A percentile compares a stretch with the other conserved stretches of the same genome.
These are phyloP conservation scores for Penicillium samsonianum DNA, from an alignment of 495 filamentous ascomycete species.

Conservation along the genomic window DNA sequence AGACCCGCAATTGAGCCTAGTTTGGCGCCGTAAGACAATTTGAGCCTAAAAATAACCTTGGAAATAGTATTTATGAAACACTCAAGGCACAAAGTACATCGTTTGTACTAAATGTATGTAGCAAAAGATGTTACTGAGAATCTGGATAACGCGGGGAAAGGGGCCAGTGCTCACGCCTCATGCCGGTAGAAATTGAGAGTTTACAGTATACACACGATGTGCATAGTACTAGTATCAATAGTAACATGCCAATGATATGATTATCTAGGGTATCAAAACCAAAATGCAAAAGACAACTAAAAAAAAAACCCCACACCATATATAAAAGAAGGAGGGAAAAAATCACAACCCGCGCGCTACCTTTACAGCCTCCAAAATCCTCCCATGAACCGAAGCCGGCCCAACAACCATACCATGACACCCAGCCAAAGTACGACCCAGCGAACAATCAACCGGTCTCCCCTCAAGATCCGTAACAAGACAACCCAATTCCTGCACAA, in stretches of 20 bases:
- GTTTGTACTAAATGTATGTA: background rate
- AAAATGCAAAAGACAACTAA: background rate
- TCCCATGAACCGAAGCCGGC: slow-evolving; percentile 40
- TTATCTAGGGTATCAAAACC: slow-evolving; percentile 14
- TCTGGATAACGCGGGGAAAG: slow-evolving; percentile 5
- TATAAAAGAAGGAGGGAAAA: background rate
- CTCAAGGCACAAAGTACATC: background rate
- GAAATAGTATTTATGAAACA: background rate
- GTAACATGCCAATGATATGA: slow-evolving; percentile 9
- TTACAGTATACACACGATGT: background rate
- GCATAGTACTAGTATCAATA: background rate
- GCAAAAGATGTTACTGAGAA: too few species aligned
- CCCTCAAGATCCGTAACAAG: slow-evolving; percentile 63
- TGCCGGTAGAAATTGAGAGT: background rate
- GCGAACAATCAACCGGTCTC: slow-evolving; percentile 39
- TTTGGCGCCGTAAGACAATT: background rate
- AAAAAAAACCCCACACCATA: background rate
- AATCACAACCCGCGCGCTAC: slow-evolving; percentile 13
- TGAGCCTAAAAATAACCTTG: background rate
- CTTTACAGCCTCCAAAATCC: slow-evolving; percentile 40
- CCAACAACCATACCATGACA: slow-evolving; percentile 50
- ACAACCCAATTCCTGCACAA: slow-evolving; percentile 66
- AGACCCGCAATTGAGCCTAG: background rate
- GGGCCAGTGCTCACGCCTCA: slow-evolving; percentile 9
- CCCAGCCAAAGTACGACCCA: slow-evolving; percentile 40